These are phyloP conservation scores for Sclerotinia minor DNA, from an alignment of 2,329 filamentous ascomycete genomes.

Conservation along the genomic window DNA sequence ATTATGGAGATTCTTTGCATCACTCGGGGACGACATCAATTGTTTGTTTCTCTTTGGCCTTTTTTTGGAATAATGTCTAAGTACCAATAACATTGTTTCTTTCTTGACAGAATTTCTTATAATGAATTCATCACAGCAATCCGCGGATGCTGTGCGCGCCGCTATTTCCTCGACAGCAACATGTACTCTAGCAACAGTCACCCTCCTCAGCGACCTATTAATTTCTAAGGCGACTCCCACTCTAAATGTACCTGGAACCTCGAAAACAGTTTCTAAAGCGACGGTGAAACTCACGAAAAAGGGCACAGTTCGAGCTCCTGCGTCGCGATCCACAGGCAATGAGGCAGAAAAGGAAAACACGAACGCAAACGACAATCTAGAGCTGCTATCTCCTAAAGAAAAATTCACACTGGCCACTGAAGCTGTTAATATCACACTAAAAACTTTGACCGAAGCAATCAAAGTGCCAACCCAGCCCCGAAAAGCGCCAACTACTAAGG, in stretches of 20 bases:
- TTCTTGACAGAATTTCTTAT: constrained; percentile 30
- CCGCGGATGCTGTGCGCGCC: constrained; percentile 50
- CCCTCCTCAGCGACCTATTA: constrained; percentile 50
- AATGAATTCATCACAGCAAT: constrained; percentile 46
- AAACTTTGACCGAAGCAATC: constrained; percentile 65
- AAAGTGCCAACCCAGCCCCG: constrained; percentile 46
- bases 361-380: constrained; percentile 40
- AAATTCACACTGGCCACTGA: constrained; percentile 69
- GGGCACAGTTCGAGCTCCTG: constrained; percentile 25
- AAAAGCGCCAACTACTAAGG: constrained; percentile 39
- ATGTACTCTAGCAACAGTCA: constrained; percentile 50
- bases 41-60: constrained; percentile 15
- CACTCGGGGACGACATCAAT: constrained; percentile 23
- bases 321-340: constrained; percentile 31
- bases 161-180: constrained; percentile 50
- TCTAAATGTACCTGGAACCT: constrained; percentile 20
- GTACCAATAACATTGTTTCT: constrained; percentile 34
- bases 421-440: constrained; percentile 69
- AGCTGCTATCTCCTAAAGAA: constrained; percentile 56
- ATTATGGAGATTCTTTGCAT: constrained; percentile 21
- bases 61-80: constrained; percentile 41
- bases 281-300: constrained; percentile 24
- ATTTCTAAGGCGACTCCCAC: constrained; percentile 42
- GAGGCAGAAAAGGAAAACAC: constrained; percentile 33
- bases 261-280: constrained; percentile 25